Evolutionary conservation across 2,329 filamentous ascomycete genomes (phyloP).

Genomic region (Bretziella fagacearum): DNA sequence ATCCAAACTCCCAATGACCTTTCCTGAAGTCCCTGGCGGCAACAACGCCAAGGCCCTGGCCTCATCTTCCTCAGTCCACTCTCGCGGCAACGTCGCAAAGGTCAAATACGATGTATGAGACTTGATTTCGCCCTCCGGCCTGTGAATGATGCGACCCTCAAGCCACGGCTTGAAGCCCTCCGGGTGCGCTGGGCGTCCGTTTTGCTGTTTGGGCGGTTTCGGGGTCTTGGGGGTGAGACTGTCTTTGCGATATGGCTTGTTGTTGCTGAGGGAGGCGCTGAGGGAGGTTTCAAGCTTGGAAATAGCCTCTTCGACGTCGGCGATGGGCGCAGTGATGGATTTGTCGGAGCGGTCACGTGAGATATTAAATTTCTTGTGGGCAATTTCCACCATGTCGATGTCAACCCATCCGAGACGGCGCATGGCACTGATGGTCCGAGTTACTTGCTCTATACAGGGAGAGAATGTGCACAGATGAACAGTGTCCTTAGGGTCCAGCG

Average conservation of each 20-base stretch:
- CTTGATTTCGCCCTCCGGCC: conserved; percentile 77
- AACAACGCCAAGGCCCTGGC: conserved; percentile 38
- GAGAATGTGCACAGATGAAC: conserved; percentile 85
- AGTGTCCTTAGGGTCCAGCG: conserved; percentile 53
- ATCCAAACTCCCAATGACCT: conserved; percentile 35
- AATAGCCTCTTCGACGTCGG: conserved; percentile 65
- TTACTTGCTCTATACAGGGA: conserved; percentile 93
- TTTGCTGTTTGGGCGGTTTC: conserved; percentile 6
- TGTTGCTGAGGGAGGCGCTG: conserved; percentile 7
- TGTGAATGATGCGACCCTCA: conserved; percentile 61
- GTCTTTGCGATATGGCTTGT: conserved; percentile 16
- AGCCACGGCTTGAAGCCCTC: conserved; percentile 40
- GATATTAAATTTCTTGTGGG: conserved; percentile 63
- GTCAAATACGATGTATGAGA: conserved; percentile 95
- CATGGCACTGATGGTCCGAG: conserved; percentile 64
- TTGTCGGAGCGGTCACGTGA: conserved; percentile 65
- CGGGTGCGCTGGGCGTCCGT: neutral
- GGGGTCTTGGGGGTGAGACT: conserved; percentile 1
- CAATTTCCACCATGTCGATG: conserved; percentile 84
- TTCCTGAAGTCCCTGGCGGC: conserved; percentile 41
- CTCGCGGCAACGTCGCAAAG: conserved; percentile 74
- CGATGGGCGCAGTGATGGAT: conserved; percentile 51
- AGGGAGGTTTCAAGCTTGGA: conserved; percentile 33
- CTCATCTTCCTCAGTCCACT: conserved; percentile 76
- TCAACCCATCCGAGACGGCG: conserved; percentile 74